These are phyloP conservation scores for Canariomyces notabilis DNA, from an alignment of 2,329 filamentous ascomycete species.

Conservation along the genomic window DNA sequence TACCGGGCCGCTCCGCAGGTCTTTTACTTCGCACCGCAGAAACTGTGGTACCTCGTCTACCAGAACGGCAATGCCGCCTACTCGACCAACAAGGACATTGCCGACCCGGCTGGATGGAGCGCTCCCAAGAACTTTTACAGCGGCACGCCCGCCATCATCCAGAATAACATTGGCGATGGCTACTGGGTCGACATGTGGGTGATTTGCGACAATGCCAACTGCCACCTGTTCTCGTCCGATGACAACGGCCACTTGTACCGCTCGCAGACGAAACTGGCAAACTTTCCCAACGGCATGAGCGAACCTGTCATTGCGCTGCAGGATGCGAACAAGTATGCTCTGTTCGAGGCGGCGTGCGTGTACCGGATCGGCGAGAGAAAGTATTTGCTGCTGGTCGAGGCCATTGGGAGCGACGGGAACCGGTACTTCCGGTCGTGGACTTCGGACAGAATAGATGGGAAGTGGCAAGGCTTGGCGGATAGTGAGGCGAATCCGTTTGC, in stretches of 20 bases:
- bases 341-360: conserved; percentile 36
- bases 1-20: conserved; percentile 38
- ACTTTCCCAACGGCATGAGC: conserved; percentile 34
- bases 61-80: conserved; percentile 40
- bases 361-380: conserved; percentile 29
- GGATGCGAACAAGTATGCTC: conserved; percentile 26
- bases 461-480: conserved; percentile 32
- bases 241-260: conserved; percentile 39
- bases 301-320: conserved; percentile 33
- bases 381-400: conserved; percentile 37
- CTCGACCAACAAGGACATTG: conserved; percentile 37
- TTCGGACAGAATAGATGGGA: conserved; percentile 28
- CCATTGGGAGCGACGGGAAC: conserved; percentile 29
- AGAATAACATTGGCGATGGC: conserved; percentile 30
- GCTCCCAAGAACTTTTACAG: conserved; percentile 34
- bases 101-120: conserved; percentile 36
- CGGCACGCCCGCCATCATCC: conserved; percentile 30
- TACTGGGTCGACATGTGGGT: conserved; percentile 42
- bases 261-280: conserved; percentile 30
- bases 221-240: conserved; percentile 38
- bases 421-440: conserved; percentile 39
- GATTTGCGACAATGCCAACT: conserved; percentile 34
- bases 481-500: conserved; percentile 35
- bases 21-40: conserved; percentile 38
- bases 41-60: conserved; percentile 39